Evolutionary conservation across 169 alveolate genomes (phyloP).

Genomic region (Eimeria maxima): DNA sequence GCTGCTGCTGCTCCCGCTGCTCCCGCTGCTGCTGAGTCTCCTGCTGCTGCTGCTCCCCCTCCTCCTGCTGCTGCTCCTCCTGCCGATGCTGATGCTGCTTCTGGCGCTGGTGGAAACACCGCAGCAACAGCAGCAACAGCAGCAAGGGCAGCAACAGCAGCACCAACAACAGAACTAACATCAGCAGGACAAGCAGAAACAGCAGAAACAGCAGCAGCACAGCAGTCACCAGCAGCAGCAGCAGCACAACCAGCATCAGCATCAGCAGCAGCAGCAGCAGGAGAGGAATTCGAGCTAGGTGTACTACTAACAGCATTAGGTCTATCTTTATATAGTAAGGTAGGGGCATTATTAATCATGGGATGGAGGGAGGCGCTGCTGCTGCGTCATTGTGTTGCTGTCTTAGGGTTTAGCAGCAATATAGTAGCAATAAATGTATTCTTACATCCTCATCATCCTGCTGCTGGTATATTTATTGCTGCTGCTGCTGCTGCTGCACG

Average conservation of each 20-base stretch:
- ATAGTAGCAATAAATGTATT: slow-evolving; percentile 59
- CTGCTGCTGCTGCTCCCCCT: no score
- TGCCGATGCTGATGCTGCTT: no score
- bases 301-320: slow-evolving; percentile 66
- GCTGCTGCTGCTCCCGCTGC: no score
- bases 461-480: slow-evolving; percentile 21
- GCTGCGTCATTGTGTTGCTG: slow-evolving; percentile 53
- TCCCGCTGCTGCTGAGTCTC: no score
- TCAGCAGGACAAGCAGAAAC: neutral
- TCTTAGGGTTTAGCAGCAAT: slow-evolving; percentile 61
- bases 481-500: slow-evolving; percentile 52
- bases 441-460: slow-evolving; percentile 36
- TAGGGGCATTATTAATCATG: slow-evolving; percentile 53
- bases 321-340: slow-evolving; percentile 50
- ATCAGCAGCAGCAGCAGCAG: slow-evolving; percentile 6
- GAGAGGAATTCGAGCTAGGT: slow-evolving; percentile 38
- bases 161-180: neutral
- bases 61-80: no score
- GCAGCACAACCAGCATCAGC: neutral
- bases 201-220: neutral
- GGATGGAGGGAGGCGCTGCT: slow-evolving; percentile 57
- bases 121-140: neutral
- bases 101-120: neutral
- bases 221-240: neutral
- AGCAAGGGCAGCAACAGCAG: no score